These are phyloP conservation scores for Penicillium cataractarum DNA, from an alignment of 495 filamentous ascomycete genomes.

Conservation along the genomic window DNA sequence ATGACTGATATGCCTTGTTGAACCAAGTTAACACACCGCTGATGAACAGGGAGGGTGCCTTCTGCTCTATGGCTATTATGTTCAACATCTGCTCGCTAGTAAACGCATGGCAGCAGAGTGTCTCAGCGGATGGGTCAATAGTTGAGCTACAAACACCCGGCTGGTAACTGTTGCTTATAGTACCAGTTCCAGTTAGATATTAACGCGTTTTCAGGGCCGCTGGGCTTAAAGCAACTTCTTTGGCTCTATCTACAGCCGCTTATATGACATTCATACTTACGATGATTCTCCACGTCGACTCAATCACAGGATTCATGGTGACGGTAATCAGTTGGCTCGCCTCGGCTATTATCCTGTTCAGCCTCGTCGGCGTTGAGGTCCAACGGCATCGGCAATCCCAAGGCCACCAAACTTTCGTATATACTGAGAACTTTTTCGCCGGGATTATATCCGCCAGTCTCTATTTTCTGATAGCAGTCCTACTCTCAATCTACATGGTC, in stretches of 20 bases:
- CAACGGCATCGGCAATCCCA: conserved; percentile 1
- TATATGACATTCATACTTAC: neutral
- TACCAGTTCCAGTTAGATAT: neutral
- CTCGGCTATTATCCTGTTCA: conserved; percentile 62
- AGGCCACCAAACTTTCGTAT: neutral
- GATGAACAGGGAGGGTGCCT: conserved; percentile 53
- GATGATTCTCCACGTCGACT: neutral
- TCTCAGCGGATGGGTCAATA: conserved; percentile 34
- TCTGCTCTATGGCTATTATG: conserved; percentile 76
- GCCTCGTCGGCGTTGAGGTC: conserved; percentile 9
- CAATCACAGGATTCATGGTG: conserved; percentile 37
- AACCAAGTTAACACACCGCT: neutral
- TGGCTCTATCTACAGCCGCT: neutral
- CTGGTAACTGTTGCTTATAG: neutral
- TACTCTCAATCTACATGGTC: neutral
- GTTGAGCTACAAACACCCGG: neutral
- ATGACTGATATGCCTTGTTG: neutral
- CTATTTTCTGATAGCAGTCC: neutral
- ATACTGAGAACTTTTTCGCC: conserved; percentile 6
- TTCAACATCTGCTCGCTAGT: conserved; percentile 78
- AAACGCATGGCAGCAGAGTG: conserved; percentile 67
- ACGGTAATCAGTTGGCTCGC: conserved; percentile 54
- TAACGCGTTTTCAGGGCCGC: neutral
- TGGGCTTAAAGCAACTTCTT: conserved; percentile 2
- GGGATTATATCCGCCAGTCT: conserved; percentile 1